A percentile compares a stretch with the other conserved stretches of the same genome.
Evolutionary conservation across 768 basidiomycete species (phyloP).

Genomic region (Suillus luteus): DNA sequence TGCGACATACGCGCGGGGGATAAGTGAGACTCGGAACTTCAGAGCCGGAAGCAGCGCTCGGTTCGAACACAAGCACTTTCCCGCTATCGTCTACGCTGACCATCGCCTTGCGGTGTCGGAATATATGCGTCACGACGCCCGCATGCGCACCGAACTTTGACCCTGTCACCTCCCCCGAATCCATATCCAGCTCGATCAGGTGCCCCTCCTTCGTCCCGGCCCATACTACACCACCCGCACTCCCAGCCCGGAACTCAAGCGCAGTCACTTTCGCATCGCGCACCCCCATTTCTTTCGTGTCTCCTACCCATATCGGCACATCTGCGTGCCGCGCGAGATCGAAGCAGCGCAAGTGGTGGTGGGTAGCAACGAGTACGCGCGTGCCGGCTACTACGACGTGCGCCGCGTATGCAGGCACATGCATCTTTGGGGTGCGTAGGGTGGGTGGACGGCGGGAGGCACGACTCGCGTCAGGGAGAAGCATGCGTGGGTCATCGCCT

Average conservation of each 20-base stretch:
- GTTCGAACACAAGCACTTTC: slow-evolving; percentile 75
- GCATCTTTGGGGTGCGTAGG: slow-evolving; percentile 50
- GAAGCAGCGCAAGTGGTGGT: slow-evolving; percentile 64
- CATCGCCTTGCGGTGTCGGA: slow-evolving; percentile 71
- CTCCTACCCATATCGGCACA: slow-evolving; percentile 48
- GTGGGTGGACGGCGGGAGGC: slow-evolving; percentile 59
- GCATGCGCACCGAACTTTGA: slow-evolving; percentile 65
- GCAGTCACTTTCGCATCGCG: slow-evolving; percentile 75
- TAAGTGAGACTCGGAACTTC: slow-evolving; percentile 47
- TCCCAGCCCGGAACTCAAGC: slow-evolving; percentile 72
- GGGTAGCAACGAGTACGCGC: slow-evolving; percentile 56
- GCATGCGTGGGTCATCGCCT: slow-evolving; percentile 48
- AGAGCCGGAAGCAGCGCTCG: slow-evolving; percentile 37
- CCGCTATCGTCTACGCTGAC: slow-evolving; percentile 84
- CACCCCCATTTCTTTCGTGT: slow-evolving; percentile 60
- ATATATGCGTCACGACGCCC: slow-evolving; percentile 68
- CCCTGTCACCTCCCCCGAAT: slow-evolving; percentile 56
- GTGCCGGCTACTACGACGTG: slow-evolving; percentile 58
- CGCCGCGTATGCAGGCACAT: slow-evolving; percentile 55
- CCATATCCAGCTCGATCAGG: slow-evolving; percentile 78
- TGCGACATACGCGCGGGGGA: slow-evolving; percentile 60
- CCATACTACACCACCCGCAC: slow-evolving; percentile 68
- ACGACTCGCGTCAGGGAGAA: slow-evolving; percentile 67
- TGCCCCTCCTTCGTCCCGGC: slow-evolving; percentile 90
- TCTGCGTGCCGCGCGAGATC: slow-evolving; percentile 48